phyloP scores from a whole-genome alignment of 805 yeast species.

The Scheffersomyces ergatensis region DNA sequence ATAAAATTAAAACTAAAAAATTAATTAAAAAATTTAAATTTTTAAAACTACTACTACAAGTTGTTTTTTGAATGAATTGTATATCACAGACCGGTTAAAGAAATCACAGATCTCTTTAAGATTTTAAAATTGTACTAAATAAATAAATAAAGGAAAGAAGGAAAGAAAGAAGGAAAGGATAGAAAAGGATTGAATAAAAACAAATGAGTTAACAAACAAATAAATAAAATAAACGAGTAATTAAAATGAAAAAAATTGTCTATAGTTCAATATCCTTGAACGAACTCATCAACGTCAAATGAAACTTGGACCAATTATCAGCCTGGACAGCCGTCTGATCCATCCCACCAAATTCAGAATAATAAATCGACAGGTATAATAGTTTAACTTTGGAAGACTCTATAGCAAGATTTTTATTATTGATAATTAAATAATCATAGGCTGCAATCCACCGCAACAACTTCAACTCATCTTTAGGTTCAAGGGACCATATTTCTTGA shows the following conservation, averaged over 20 bases:
- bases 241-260: background rate
- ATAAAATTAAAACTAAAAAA: background rate
- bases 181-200: too few relatives aligned
- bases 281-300: slow-evolving; percentile 9
- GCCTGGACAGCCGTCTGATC: too few relatives aligned
- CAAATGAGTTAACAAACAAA: too few relatives aligned
- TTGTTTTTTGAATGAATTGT: too few relatives aligned
- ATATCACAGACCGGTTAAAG: too few relatives aligned
- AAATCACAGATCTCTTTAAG: too few relatives aligned
- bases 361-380: slow-evolving; percentile 4
- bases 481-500: slow-evolving; percentile 6
- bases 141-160: too few relatives aligned
- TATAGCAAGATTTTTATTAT: slow-evolving; percentile 4
- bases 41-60: too few relatives aligned
- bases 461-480: slow-evolving; percentile 27
- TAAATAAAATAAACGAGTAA: too few relatives aligned
- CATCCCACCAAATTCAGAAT: background rate
- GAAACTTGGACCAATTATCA: slow-evolving; percentile 9
- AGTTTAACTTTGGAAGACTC: slow-evolving; percentile 4
- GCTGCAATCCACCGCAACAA: slow-evolving; percentile 30
- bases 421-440: slow-evolving; percentile 29
- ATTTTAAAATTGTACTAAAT: too few relatives aligned
- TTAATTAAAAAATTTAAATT: too few relatives aligned
- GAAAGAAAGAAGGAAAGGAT: too few relatives aligned
- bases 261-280: slow-evolving; percentile 1